Base-by-base conservation (phyloP, 805 yeast species). In the Yarrowia osloensis region DNA sequence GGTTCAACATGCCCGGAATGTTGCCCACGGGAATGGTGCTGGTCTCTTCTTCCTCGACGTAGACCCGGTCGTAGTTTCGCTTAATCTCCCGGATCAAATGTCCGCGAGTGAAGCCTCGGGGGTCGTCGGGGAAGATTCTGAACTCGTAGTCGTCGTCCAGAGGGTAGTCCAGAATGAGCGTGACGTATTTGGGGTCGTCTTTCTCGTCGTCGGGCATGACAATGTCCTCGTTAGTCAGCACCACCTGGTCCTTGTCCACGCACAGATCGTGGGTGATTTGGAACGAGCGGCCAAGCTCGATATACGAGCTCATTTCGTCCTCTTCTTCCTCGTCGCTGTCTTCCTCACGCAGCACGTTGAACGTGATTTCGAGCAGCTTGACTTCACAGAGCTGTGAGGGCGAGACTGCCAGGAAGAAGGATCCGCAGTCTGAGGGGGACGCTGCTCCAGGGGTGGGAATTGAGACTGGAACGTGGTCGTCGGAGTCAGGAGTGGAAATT, bases 141-240 rank as follows among this genome's bases (percentile, higher is more conserved):
- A 49, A 49, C 39, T 49, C 55, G 26, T 49, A 29, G 12, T 49
- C 55, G n/a, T 49, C 55, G 26, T 31, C 55, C 12, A 49, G 39
- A 2, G 39, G 55, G 19, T 31, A 29, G 3, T 49, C 55, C n/a
- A 49, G n/a, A 19, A 49, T 49, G 17, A 49, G 55, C 19, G 39
- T 29, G 13, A 49, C 55, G 55, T 49, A 21, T 28, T 47, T 47
- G 17, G 54, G 33, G 2, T 28, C 24, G 9, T 28, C 17, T 3
- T 26, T 4, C 24, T 47, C 54, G 2, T n/a, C 31, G 4, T 47
- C 54, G 3, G 17, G 15, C 35, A 28, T 26, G 9, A 26, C 8
- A 13, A 31, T 29, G 28, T 29, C 17, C n/a, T 49, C 55, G 2
- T 12, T 49, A 19, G 55, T 19, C n/a, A 49, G 26, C 37, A 29